Conservation (phyloP, 1,139 yeast genomes). For the Blastobotrys raffinosifermentans region DNA sequence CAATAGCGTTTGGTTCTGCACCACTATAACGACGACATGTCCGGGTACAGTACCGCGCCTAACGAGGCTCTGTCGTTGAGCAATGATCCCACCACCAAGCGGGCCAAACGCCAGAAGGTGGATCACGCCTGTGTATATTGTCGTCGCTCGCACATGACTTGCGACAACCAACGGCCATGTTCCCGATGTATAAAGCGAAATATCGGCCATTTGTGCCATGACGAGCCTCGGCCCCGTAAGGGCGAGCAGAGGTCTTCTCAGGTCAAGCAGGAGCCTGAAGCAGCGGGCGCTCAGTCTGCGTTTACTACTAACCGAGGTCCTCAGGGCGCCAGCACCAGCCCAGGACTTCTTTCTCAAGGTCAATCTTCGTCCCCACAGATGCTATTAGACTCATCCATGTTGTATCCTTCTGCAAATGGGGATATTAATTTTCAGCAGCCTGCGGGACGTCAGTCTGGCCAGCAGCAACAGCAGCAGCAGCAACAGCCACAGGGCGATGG, state of each 20-base stretch:
- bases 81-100: too few relatives aligned
- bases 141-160: constrained; percentile 89
- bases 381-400: background rate
- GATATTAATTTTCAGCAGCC: too few relatives aligned
- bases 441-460: too few relatives aligned
- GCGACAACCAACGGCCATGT: constrained; percentile 78
- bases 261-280: background rate
- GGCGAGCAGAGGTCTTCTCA: constrained; percentile 7
- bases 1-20: too few relatives aligned
- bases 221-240: constrained; percentile 46
- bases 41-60: too few relatives aligned
- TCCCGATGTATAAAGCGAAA: constrained; percentile 80
- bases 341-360: background rate
- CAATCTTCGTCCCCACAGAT: background rate
- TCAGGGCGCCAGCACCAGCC: too few relatives aligned
- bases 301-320: background rate
- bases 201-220: constrained; percentile 85
- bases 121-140: constrained; percentile 81
- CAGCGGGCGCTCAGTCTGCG: too few relatives aligned
- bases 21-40: too few relatives aligned
- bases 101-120: constrained; percentile 28
- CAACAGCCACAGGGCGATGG: constrained; percentile 1
- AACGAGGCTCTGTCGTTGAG: too few relatives aligned
- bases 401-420: background rate
- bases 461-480: background rate